Evolutionary conservation across 2,329 filamentous ascomycete species (phyloP), one percentile per base, ranked within the genome.

Genomic region (Neofusicoccum kwambonambiense): DNA sequence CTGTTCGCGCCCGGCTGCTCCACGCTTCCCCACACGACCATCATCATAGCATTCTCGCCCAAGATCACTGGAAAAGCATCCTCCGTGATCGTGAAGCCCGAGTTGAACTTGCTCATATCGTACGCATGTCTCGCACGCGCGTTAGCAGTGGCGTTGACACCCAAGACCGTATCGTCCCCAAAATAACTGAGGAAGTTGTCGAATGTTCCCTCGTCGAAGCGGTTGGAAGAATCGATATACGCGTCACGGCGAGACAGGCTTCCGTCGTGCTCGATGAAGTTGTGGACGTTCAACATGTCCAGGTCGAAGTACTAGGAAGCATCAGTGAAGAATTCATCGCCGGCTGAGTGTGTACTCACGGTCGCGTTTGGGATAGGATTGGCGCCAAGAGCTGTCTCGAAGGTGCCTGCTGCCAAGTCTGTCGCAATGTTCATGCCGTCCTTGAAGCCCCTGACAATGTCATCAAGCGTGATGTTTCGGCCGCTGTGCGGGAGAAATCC

Each of bases 221-320:
- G 11, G 11, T 47, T 47, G 44, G 17, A 22, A 4, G 44, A 19
- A 17, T 47, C 17, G 9, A 22, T 12, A 8, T 27, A 47, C 17
- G 17, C 44, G 44, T 47, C 44, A n/a, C 17, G 17, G 8, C 75
- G 69, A 1, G 69, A 70, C 2, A 78, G 68, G 6, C 71, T 74
- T 31, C 67, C 74, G 57, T 78, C 76, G 57, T 78, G 75, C 67
- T 78, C 76, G 19, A 78, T 69, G 4, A 68, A 66, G 35, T 72
- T 70, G 67, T 78, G 76, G 27, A 69, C 71, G 19, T 69, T 68
- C 1, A 77, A 60, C 49, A 77, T 70, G 27, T 73, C 70, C 12
- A 78, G 70, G 58, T 71, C 69, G 50, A 77, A 71, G 13, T 50
- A 47, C 34, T 66, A 67, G 6, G 27, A 31, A 11, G 19, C 44